These are phyloP conservation scores for Panaeolus cyanescens DNA, from an alignment of 768 basidiomycete species.

Conservation along the genomic window DNA sequence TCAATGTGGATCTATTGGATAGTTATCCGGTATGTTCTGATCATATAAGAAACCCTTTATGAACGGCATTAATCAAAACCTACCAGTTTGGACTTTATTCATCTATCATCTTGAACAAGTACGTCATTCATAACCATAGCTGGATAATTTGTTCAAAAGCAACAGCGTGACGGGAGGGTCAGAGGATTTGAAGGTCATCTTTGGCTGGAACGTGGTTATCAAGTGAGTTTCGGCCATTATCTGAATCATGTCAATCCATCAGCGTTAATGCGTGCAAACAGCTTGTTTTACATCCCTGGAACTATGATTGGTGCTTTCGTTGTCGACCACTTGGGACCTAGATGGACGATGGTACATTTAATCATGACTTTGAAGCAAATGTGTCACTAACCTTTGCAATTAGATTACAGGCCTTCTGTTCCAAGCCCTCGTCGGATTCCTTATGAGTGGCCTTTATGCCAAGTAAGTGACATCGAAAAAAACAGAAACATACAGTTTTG, in stretches of 20 bases:
- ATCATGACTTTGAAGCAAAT: too few species aligned
- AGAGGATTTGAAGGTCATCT: constrained; percentile 55
- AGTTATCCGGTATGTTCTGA: constrained; percentile 62
- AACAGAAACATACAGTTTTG: neutral
- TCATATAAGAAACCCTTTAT: neutral
- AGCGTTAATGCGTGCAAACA: constrained; percentile 7
- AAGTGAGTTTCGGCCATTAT: constrained; percentile 70
- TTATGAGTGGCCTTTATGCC: constrained; percentile 83
- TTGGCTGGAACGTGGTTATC: constrained; percentile 87
- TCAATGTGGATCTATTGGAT: neutral
- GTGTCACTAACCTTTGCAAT: neutral
- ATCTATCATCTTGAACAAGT: constrained; percentile 72
- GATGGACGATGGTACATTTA: constrained; percentile 74
- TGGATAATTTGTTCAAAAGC: neutral
- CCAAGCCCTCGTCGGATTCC: constrained; percentile 81
- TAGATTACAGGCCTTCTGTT: constrained; percentile 68
- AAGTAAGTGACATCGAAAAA: constrained; percentile 32
- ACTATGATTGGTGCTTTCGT: constrained; percentile 75
- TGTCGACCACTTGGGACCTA: constrained; percentile 76
- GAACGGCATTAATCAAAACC: neutral
- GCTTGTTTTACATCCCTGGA: constrained; percentile 44
- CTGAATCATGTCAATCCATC: too few species aligned
- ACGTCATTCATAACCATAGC: constrained; percentile 12
- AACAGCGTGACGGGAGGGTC: constrained; percentile 59
- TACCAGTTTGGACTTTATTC: constrained; percentile 79